These are phyloP conservation scores for Sarocladium kiliense DNA, from an alignment of 2,329 filamentous ascomycete species.

Conservation along the genomic window DNA sequence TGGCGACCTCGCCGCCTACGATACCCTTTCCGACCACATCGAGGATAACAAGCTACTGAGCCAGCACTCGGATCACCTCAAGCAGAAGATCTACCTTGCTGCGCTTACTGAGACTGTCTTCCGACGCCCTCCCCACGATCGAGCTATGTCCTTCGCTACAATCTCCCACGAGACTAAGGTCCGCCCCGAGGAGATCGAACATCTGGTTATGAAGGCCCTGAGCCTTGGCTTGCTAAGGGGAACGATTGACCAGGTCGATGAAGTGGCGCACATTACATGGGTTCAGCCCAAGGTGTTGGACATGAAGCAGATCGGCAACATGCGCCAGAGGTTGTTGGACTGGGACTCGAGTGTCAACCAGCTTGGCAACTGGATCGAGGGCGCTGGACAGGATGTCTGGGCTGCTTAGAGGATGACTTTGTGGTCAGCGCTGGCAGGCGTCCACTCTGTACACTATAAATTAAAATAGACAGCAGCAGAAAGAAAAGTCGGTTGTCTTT, in stretches of 20 bases:
- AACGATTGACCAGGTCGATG: slow-evolving; percentile 93
- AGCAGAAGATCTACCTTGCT: slow-evolving; percentile 97
- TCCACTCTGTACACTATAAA: slow-evolving; percentile 7
- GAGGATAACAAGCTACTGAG: slow-evolving; percentile 73
- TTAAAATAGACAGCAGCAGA: slow-evolving; percentile 7
- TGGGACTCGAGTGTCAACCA: slow-evolving; percentile 97
- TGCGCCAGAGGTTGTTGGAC: slow-evolving; percentile 81
- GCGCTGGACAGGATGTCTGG: slow-evolving; percentile 92
- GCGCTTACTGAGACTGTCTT: slow-evolving; percentile 95
- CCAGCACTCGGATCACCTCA: slow-evolving; percentile 76
- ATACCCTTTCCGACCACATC: slow-evolving; percentile 76
- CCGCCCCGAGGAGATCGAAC: slow-evolving; percentile 85
- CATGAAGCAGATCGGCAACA: slow-evolving; percentile 88
- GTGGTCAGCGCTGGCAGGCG: slow-evolving; percentile 12
- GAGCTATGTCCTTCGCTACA: slow-evolving; percentile 84
- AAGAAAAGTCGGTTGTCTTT: neutral
- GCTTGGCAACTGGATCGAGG: slow-evolving; percentile 95
- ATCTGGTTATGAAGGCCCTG: slow-evolving; percentile 98
- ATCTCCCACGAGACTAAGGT: slow-evolving; percentile 94
- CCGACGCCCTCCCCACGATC: slow-evolving; percentile 89
- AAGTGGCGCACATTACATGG: slow-evolving; percentile 94
- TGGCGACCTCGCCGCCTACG: slow-evolving; percentile 84
- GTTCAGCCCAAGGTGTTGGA: slow-evolving; percentile 98
- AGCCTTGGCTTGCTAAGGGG: slow-evolving; percentile 85
- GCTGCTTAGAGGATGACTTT: slow-evolving; percentile 53